Evolutionary conservation across 495 filamentous ascomycete genomes (phyloP).

Genomic region (Penicillium samsonianum): DNA sequence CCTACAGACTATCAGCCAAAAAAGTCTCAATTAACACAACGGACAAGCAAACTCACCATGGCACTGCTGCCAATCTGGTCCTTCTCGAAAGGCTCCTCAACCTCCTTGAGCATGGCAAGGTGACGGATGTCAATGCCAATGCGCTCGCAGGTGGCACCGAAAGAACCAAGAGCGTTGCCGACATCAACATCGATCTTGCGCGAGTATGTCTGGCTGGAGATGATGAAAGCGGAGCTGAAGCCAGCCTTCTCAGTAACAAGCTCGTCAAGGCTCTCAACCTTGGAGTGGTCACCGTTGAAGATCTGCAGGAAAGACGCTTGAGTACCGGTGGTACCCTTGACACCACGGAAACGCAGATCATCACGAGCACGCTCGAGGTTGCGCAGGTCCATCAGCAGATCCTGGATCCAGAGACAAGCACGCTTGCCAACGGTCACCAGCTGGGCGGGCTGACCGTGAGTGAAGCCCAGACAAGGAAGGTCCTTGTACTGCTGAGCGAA

Average conservation of each 20-base stretch:
- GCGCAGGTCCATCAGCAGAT: slow-evolving; percentile 82
- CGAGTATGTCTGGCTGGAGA: slow-evolving; percentile 80
- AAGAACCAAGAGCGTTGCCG: slow-evolving; percentile 74
- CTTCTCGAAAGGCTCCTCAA: slow-evolving; percentile 91
- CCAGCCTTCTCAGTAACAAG: slow-evolving; percentile 83
- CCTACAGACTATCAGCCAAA: slow-evolving; percentile 46
- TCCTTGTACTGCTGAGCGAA: slow-evolving; percentile 81
- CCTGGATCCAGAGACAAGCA: slow-evolving; percentile 82
- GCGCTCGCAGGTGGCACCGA: slow-evolving; percentile 79
- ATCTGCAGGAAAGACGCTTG: slow-evolving; percentile 80
- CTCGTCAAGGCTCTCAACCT: slow-evolving; percentile 72
- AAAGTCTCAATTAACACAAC: slow-evolving; percentile 3
- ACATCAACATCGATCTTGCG: slow-evolving; percentile 84
- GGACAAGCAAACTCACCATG: slow-evolving; percentile 39
- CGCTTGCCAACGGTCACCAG: slow-evolving; percentile 77
- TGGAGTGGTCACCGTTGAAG: slow-evolving; percentile 77
- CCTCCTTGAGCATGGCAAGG: slow-evolving; percentile 75
- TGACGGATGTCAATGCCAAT: slow-evolving; percentile 77
- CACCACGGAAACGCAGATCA: slow-evolving; percentile 81
- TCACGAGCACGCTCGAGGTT: slow-evolving; percentile 74
- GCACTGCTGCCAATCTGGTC: slow-evolving; percentile 55
- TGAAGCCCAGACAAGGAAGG: slow-evolving; percentile 67
- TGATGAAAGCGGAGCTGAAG: slow-evolving; percentile 69
- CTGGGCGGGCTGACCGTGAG: slow-evolving; percentile 81
- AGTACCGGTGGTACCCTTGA: slow-evolving; percentile 76